Percentiles rank a stretch among this genome's conserved stretches.
These are phyloP conservation scores for Acanthamoeba lenticulata DNA, from an alignment of 208 protist species.

Conservation along the genomic window DNA sequence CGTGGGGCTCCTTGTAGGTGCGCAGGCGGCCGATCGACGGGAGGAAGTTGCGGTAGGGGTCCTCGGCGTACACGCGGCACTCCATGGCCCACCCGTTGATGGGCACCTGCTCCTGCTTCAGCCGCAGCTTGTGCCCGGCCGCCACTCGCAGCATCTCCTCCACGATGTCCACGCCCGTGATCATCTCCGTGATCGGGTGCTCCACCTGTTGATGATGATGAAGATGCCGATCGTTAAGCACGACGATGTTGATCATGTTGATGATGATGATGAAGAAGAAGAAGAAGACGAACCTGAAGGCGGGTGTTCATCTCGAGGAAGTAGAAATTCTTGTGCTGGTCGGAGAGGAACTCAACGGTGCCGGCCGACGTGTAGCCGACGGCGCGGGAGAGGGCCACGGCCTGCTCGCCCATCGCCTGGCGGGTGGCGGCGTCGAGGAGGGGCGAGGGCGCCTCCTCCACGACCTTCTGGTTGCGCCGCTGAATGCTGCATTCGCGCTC, in stretches of 20 bases:
- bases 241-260: not conserved
- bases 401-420: constrained; percentile 88
- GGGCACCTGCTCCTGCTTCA: constrained; percentile 76
- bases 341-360: constrained; percentile 91
- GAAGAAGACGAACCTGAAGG: constrained; percentile 76
- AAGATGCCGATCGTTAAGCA: too few species aligned
- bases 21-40: constrained; percentile 86
- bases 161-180: constrained; percentile 88
- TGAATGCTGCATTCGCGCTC: constrained; percentile 92
- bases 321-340: constrained; percentile 88
- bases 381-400: constrained; percentile 83
- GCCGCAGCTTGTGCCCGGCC: constrained; percentile 77
- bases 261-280: too few species aligned
- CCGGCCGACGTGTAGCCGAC: constrained; percentile 83
- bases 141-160: constrained; percentile 88
- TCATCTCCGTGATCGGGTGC: constrained; percentile 89
- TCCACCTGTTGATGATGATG: constrained; percentile 83
- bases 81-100: constrained; percentile 88
- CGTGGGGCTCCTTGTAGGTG: constrained; percentile 82
- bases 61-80: constrained; percentile 86
- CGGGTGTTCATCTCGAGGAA: constrained; percentile 92
- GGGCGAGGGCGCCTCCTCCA: constrained; percentile 85
- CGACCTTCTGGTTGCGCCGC: constrained; percentile 90
- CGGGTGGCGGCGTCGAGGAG: constrained; percentile 83
- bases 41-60: constrained; percentile 86